Base-by-base conservation (phyloP, 805 yeast genomes). In the Blastobotrys mokoenaii region DNA sequence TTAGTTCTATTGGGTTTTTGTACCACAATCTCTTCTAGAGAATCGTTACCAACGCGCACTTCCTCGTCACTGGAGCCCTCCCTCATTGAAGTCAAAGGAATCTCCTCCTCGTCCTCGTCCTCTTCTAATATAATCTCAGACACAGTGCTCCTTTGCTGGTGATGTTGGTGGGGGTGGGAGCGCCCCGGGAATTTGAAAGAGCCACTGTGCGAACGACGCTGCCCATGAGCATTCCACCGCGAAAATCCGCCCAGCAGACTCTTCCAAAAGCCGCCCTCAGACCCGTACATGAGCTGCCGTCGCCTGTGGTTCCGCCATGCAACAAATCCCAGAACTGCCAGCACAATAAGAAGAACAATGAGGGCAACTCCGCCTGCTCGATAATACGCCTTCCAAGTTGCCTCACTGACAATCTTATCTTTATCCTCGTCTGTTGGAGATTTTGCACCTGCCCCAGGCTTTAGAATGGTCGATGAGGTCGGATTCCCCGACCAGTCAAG, bases 291-390 rank as follows among this genome's bases (percentile, higher is more conserved):
- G 53, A 60, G 25, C 45, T 46, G 27, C 45, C 43, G 31, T 47
- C 44, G 35, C 49, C 58, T 20, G 29, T 46, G 41, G 31, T 43
- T 27, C 45, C 51, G 31, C 57, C 54, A 55, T 45, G 55, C 48
- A 3, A 58, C 41, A 7, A 46, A 25, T 1, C 49, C 58, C 5
- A 56, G 47, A 0, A 50, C 46, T 0, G 40, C 45, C 9, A 52
- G 41, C 2, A 60, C 51, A 1, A 62, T 46, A 3, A 64, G 31
- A 29, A 67, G 65, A 3, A 66, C 56, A 2, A 61, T 50, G n/a
- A 67, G 54, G 0, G 70, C 69, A 2, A 57, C 52, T 16, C 52
- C 56, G 3, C 71, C 69, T 1, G 71, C 70, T 35, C 58, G 54
- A 46, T 56, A 61, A 46, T 67, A 67, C 1, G 70, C 69, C 34